These are phyloP conservation scores for Aurantiochytrium sp. DNA, from an alignment of 108 stramenopile genomes.

Conservation along the genomic window DNA sequence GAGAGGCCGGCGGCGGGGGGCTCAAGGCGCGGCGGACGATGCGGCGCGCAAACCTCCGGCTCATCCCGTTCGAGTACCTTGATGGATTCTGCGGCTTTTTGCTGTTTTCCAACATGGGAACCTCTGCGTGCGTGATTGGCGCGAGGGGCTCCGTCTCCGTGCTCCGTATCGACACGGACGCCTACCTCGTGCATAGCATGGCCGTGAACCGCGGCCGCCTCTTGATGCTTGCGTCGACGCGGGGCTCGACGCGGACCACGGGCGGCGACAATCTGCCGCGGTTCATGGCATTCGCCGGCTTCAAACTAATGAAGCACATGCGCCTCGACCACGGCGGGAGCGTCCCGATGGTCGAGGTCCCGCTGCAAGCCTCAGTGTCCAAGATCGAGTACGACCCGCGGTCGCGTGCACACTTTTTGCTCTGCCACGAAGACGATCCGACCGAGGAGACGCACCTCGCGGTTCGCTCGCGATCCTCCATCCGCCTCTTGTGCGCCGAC, in stretches of 20 bases:
- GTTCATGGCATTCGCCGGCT: not conserved
- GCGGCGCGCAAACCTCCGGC: not conserved
- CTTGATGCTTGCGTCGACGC: not conserved
- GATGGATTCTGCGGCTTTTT: not conserved
- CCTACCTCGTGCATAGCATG: not conserved
- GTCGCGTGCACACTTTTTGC: constrained; percentile 6
- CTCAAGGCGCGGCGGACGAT: not conserved
- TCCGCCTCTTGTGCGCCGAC: constrained; percentile 12
- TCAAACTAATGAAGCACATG: not conserved
- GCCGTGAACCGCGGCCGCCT: constrained; percentile 2
- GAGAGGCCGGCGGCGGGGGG: not conserved
- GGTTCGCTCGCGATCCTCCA: not conserved
- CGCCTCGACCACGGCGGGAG: not conserved
- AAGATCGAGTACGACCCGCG: not conserved
- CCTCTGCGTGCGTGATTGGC: not conserved
- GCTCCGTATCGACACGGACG: not conserved
- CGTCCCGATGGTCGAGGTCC: constrained; percentile 9
- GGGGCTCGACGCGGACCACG: not conserved
- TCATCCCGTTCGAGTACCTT: not conserved
- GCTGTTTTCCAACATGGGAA: not conserved
- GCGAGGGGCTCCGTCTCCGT: not conserved
- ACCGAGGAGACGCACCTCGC: not conserved
- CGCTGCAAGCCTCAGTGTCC: not conserved
- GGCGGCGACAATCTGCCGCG: not conserved
- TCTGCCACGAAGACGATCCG: not conserved